phyloP scores from a whole-genome alignment of 179 eudicot species.

The Heliamphora pulchella region DNA sequence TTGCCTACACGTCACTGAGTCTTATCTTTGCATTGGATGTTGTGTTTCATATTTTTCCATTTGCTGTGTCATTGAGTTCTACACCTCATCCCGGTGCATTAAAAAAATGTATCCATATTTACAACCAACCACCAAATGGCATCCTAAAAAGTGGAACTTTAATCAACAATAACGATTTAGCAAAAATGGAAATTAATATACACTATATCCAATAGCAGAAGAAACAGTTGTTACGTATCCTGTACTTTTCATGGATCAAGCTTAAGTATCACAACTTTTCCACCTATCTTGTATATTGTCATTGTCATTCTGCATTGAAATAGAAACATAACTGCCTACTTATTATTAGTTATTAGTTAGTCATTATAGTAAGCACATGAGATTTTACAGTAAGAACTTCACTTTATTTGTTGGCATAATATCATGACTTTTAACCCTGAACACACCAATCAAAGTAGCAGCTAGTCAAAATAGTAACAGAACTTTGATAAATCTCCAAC shows the following conservation, averaged over 20 bases:
- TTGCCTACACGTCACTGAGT: not conserved
- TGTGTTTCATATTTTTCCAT: not conserved
- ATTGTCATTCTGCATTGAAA: not conserved
- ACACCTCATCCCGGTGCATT: not conserved
- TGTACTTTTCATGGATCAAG: not conserved
- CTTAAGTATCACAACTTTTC: too few species aligned
- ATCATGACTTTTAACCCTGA: not conserved
- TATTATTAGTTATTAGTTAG: too few species aligned
- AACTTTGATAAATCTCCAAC: not conserved
- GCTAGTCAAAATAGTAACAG: not conserved
- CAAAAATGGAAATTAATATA: not conserved
- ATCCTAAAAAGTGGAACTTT: not conserved
- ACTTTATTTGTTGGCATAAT: not conserved
- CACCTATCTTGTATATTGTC: not conserved
- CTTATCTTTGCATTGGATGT: not conserved
- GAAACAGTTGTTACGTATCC: not conserved
- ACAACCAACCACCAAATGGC: constrained; percentile 10
- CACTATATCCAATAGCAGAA: not conserved
- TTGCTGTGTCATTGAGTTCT: too few species aligned
- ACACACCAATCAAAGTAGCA: constrained; percentile 1
- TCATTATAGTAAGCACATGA: too few species aligned
- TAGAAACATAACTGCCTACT: not conserved
- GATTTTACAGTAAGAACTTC: not conserved
- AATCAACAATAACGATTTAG: not conserved
- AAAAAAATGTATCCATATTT: not conserved